These are phyloP conservation scores for Backusella australiensis DNA, from an alignment of 192 early-diverging fungal species.

Conservation along the genomic window DNA sequence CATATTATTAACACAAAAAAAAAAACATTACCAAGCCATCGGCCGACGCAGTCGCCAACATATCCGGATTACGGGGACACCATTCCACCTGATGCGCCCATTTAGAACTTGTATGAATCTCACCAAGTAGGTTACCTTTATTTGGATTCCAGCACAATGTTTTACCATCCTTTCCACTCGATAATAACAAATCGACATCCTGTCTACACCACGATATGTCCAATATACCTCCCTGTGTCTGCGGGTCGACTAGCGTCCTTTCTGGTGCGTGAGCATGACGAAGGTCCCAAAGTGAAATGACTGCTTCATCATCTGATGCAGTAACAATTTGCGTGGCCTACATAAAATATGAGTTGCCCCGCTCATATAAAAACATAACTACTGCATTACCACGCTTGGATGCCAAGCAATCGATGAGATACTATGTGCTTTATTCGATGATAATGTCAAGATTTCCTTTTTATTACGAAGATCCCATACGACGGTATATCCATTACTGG, in stretches of 20 bases:
- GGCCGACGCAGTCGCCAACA: slow-evolving; percentile 83
- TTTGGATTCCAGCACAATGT: slow-evolving; percentile 91
- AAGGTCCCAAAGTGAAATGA: slow-evolving; percentile 93
- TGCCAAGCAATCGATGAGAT: slow-evolving; percentile 87
- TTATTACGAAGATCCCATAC: slow-evolving; percentile 93
- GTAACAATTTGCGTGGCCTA: slow-evolving; percentile 93
- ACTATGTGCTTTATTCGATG: slow-evolving; percentile 38
- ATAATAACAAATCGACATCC: slow-evolving; percentile 86
- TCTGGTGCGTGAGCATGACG: slow-evolving; percentile 93
- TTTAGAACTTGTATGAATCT: slow-evolving; percentile 79
- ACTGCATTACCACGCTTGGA: slow-evolving; percentile 62
- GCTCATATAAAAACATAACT: too few relatives aligned
- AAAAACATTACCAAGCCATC: slow-evolving; percentile 77
- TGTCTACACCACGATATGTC: slow-evolving; percentile 94
- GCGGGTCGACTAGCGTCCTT: slow-evolving; percentile 73
- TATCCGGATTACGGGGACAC: slow-evolving; percentile 92
- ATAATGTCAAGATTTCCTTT: slow-evolving; percentile 77
- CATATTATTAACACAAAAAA: not conserved
- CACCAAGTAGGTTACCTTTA: slow-evolving; percentile 78
- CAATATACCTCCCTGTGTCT: slow-evolving; percentile 67
- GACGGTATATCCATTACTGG: slow-evolving; percentile 85
- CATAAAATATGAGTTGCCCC: not conserved
- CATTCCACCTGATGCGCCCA: slow-evolving; percentile 96
- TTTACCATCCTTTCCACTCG: slow-evolving; percentile 92
- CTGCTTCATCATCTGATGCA: slow-evolving; percentile 72